Evolutionary conservation across 495 filamentous ascomycete species (phyloP).

Genomic region (Xylaria venustula): DNA sequence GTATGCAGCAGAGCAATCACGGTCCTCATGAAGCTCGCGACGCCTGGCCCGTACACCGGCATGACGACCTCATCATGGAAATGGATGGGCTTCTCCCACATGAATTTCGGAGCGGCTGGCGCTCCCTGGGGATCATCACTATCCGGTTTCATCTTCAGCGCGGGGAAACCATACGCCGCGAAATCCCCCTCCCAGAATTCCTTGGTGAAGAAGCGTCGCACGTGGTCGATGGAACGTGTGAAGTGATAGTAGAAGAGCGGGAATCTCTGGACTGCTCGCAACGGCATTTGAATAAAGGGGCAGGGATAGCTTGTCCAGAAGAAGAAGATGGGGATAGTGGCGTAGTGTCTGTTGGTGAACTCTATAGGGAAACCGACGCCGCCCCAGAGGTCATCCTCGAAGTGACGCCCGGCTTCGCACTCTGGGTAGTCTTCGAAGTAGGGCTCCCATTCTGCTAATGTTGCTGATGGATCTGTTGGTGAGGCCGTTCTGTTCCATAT

Average conservation of each 20-base stretch:
- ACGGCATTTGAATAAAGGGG: too few species aligned
- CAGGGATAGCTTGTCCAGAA: too few species aligned
- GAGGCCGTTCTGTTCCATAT: too few species aligned
- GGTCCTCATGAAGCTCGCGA: not conserved
- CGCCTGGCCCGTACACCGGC: not conserved
- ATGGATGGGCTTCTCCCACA: not conserved
- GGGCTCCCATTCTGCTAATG: too few species aligned
- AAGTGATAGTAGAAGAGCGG: too few species aligned
- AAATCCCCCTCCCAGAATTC: conserved; percentile 24
- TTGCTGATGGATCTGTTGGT: too few species aligned
- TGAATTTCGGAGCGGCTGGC: conserved; percentile 1
- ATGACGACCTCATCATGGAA: not conserved
- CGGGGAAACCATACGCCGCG: conserved; percentile 7
- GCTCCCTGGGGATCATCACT: too few species aligned
- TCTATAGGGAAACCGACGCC: not conserved
- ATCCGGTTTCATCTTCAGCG: conserved; percentile 14
- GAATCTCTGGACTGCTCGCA: too few species aligned
- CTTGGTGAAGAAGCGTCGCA: conserved; percentile 23
- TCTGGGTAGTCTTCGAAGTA: conserved; percentile 2
- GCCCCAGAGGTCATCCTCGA: conserved; percentile 23
- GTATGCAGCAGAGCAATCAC: not conserved
- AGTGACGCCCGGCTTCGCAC: conserved; percentile 24
- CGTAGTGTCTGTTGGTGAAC: not conserved
- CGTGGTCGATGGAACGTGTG: too few species aligned
- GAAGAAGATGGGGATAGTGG: not conserved